A percentile compares a stretch with the other conserved stretches of the same genome.
phyloP scores from a whole-genome alignment of 2,329 filamentous ascomycete genomes.

The Chrysoporthe puriensis region DNA sequence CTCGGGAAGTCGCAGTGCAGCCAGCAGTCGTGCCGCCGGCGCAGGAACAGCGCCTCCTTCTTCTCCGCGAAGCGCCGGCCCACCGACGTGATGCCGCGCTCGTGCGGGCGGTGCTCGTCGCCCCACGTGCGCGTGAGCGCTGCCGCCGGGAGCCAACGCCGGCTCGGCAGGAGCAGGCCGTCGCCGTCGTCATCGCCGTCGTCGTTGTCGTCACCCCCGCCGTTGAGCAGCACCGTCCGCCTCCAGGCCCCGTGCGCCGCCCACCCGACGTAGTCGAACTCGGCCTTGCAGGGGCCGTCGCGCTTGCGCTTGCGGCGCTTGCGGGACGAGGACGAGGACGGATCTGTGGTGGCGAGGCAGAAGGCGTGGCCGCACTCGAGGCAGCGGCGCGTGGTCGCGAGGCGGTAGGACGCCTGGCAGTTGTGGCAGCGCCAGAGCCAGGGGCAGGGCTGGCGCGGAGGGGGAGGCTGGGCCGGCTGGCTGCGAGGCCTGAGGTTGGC shows the following conservation, averaged over 20 bases:
- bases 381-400: conserved; percentile 42
- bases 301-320: conserved; percentile 18
- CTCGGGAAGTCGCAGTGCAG: conserved; percentile 36
- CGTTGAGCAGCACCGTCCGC: conserved; percentile 30
- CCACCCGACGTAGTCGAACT: conserved; percentile 43
- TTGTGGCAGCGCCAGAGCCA: conserved; percentile 42
- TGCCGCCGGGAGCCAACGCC: neutral
- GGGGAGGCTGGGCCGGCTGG: conserved; percentile 5
- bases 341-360: conserved; percentile 35
- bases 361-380: conserved; percentile 44
- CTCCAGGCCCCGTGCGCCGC: conserved; percentile 36
- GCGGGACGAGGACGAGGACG: conserved; percentile 29
- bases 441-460: conserved; percentile 28
- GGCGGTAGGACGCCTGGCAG: conserved; percentile 36
- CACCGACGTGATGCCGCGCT: neutral
- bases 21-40: conserved; percentile 33
- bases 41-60: conserved; percentile 31
- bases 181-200: neutral
- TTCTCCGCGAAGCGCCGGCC: neutral
- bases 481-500: conserved; percentile 8
- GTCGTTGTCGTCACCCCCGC: neutral
- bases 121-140: conserved; percentile 14
- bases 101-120: conserved; percentile 15
- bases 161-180: neutral
- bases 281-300: conserved; percentile 32